Conservation (phyloP, 2,329 filamentous ascomycete genomes). For the Ophiostoma sp. region DNA sequence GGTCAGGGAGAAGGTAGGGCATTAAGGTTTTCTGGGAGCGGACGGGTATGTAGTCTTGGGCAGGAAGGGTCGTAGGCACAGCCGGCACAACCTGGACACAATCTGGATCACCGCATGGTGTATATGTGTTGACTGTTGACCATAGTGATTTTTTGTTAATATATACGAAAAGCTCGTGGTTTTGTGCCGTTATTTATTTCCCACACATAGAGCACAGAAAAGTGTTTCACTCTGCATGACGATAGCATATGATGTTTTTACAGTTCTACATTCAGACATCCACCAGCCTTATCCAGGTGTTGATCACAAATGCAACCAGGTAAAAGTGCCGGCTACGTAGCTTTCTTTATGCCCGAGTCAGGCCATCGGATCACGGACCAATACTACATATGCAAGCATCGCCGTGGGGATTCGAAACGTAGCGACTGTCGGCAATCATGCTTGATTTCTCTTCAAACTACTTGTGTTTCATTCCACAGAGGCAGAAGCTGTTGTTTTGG, state of each 20-base stretch:
- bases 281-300: neutral
- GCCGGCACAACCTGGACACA: no score
- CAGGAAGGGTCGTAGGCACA: conserved; percentile 5
- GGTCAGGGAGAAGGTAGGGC: conserved; percentile 16
- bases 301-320: neutral
- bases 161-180: no score
- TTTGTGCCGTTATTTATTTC: no score
- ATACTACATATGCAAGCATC: neutral
- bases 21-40: conserved; percentile 26
- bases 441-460: neutral
- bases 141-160: no score
- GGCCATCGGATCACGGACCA: neutral
- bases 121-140: no score
- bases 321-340: neutral
- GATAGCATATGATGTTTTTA: neutral
- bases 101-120: no score
- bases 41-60: neutral
- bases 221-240: neutral
- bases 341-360: neutral
- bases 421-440: neutral
- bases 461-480: neutral
- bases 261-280: neutral
- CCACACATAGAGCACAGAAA: neutral
- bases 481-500: neutral
- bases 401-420: neutral